A percentile compares a stretch with the other conserved stretches of the same genome.
These are phyloP conservation scores for Ogataea trehalophila DNA, from an alignment of 805 yeast genomes.

Conservation along the genomic window DNA sequence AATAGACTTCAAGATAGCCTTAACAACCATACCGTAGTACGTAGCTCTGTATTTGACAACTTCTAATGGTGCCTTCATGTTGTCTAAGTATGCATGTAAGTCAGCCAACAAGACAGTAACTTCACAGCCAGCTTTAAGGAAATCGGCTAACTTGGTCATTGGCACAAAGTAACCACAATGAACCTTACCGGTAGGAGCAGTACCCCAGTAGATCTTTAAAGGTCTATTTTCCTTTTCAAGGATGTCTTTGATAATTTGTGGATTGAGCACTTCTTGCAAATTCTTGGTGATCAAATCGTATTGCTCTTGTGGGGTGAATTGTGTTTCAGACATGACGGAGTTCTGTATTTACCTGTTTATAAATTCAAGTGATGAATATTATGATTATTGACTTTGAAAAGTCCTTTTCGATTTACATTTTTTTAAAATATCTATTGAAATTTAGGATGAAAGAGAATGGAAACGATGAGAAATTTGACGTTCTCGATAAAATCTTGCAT, in stretches of 20 bases:
- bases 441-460: too few species aligned
- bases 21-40: constrained; percentile 80
- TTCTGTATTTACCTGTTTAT: too few species aligned
- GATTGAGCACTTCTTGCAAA: constrained; percentile 88
- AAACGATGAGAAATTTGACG: too few species aligned
- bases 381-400: too few species aligned
- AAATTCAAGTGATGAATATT: neutral
- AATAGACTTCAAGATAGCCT: constrained; percentile 78
- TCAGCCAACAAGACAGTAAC: constrained; percentile 91
- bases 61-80: constrained; percentile 97
- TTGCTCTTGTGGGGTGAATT: constrained; percentile 54
- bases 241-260: constrained; percentile 79
- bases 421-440: too few species aligned
- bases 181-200: constrained; percentile 98
- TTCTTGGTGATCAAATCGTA: constrained; percentile 74
- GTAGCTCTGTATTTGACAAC: constrained; percentile 83
- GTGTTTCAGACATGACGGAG: constrained; percentile 14
- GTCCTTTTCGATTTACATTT: too few species aligned
- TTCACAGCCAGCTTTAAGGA: constrained; percentile 93
- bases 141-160: constrained; percentile 93
- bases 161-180: constrained; percentile 99
- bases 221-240: constrained; percentile 79
- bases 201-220: constrained; percentile 93
- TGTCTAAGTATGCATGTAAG: constrained; percentile 93
- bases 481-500: too few species aligned